phyloP scores from a whole-genome alignment of 768 basidiomycete species.

The Exsudoporus frostii region DNA sequence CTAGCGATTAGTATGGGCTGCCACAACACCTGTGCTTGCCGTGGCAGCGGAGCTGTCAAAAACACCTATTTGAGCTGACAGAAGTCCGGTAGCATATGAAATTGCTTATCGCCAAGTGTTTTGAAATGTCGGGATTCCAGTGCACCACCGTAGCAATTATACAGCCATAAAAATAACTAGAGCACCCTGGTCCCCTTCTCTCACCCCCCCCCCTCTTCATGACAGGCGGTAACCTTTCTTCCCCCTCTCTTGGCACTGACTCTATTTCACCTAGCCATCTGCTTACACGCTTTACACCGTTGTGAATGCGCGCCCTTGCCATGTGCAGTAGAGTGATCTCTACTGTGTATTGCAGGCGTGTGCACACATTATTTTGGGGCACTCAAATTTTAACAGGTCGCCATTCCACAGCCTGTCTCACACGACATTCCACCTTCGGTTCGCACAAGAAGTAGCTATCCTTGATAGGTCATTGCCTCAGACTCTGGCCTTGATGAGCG shows the following conservation, averaged over 20 bases:
- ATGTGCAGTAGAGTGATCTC: constrained; percentile 23
- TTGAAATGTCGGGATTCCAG: background rate
- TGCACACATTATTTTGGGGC: constrained; percentile 13
- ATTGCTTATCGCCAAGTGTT: background rate
- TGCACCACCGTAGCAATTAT: background rate
- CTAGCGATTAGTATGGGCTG: no score
- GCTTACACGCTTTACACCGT: constrained; percentile 10
- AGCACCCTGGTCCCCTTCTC: no score
- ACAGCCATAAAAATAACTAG: background rate
- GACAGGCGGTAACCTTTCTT: background rate
- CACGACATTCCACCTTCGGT: background rate
- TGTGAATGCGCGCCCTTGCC: constrained; percentile 25
- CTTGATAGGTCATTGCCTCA: no score
- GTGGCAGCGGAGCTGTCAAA: no score
- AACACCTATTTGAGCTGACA: no score
- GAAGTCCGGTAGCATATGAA: background rate
- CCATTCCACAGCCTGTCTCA: background rate
- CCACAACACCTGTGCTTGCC: no score
- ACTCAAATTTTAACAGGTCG: constrained; percentile 1
- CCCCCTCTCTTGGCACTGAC: background rate
- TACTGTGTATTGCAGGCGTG: constrained; percentile 27
- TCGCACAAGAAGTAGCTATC: background rate
- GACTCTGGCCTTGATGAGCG: background rate
- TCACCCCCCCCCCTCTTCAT: background rate
- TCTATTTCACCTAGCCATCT: background rate